These are phyloP conservation scores for Oxyria digyna DNA, from an alignment of 148 eudicot species.

Conservation along the genomic window DNA sequence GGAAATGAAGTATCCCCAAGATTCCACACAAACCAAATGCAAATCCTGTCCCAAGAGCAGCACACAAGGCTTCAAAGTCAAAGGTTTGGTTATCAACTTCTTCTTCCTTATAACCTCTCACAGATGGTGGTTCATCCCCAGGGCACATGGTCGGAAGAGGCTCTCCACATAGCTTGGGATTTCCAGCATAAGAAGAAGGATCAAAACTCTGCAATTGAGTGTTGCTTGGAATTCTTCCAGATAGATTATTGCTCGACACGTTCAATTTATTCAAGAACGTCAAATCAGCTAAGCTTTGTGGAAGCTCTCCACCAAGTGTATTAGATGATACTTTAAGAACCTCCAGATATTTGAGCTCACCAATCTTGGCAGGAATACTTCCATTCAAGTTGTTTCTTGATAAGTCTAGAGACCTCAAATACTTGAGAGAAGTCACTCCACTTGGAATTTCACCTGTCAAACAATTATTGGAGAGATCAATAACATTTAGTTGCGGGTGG, in stretches of 20 bases:
- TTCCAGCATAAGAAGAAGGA: constrained; percentile 23
- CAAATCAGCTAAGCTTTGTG: no score
- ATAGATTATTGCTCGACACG: constrained; percentile 30
- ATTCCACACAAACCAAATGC: not conserved
- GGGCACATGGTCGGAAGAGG: constrained; percentile 19
- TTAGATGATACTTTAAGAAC: no score
- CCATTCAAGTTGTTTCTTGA: no score
- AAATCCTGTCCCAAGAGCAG: not conserved
- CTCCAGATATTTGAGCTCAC: no score
- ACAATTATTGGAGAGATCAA: not conserved
- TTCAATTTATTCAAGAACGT: constrained; percentile 27
- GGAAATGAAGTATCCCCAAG: not conserved
- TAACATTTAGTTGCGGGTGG: not conserved
- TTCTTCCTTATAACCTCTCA: not conserved
- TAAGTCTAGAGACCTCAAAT: constrained; percentile 25
- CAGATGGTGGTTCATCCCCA: not conserved
- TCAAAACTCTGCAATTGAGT: constrained; percentile 29
- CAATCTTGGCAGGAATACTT: no score
- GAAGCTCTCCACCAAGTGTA: no score
- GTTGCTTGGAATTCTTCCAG: constrained; percentile 30
- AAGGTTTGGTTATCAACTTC: not conserved
- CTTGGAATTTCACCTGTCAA: constrained; percentile 14
- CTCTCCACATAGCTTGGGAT: constrained; percentile 34
- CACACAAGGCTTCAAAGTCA: not conserved
- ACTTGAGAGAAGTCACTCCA: constrained; percentile 20